phyloP scores from a whole-genome alignment of 2,329 filamentous ascomycete species.

The Penicillium sclerotigenum region DNA sequence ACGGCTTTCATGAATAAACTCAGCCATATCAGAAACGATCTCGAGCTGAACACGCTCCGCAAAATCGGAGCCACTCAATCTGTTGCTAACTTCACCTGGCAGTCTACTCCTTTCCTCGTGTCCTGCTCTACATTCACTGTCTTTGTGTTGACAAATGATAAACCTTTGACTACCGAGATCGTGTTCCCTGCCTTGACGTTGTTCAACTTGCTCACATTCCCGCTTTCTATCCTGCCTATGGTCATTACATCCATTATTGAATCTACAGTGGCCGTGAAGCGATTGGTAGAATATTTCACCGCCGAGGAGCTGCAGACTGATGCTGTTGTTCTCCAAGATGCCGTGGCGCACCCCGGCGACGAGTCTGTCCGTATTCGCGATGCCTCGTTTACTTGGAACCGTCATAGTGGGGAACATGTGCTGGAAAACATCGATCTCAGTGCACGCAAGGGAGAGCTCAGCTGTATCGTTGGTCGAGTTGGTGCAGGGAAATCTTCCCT shows the following conservation, averaged over 20 bases:
- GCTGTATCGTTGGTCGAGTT: slow-evolving; percentile 91
- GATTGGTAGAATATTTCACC: slow-evolving; percentile 77
- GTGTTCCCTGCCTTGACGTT: slow-evolving; percentile 90
- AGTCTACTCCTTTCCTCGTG: slow-evolving; percentile 92
- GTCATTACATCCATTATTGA: slow-evolving; percentile 96
- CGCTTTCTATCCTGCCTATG: slow-evolving; percentile 91
- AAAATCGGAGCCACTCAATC: slow-evolving; percentile 95
- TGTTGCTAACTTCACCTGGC: slow-evolving; percentile 97
- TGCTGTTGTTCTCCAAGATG: slow-evolving; percentile 67
- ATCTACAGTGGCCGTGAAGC: slow-evolving; percentile 84
- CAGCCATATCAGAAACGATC: slow-evolving; percentile 91
- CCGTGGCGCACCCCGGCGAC: slow-evolving; percentile 74
- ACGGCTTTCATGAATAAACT: slow-evolving; percentile 96
- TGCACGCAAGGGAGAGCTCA: slow-evolving; percentile 87
- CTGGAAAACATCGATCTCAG: slow-evolving; percentile 83
- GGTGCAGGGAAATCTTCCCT: slow-evolving; percentile 93
- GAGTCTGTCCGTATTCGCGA: slow-evolving; percentile 81
- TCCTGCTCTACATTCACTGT: slow-evolving; percentile 95
- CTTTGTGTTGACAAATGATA: slow-evolving; percentile 79
- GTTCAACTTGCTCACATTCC: slow-evolving; percentile 95
- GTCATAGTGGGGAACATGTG: slow-evolving; percentile 64
- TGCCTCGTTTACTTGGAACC: slow-evolving; percentile 92
- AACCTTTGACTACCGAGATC: slow-evolving; percentile 85
- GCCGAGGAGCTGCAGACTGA: slow-evolving; percentile 88
- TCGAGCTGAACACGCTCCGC: slow-evolving; percentile 89